A percentile compares a stretch with the other conserved stretches of the same genome.
Evolutionary conservation across 176 grass and related monocot species (phyloP).

Genomic region (Aegilops tauschii): DNA sequence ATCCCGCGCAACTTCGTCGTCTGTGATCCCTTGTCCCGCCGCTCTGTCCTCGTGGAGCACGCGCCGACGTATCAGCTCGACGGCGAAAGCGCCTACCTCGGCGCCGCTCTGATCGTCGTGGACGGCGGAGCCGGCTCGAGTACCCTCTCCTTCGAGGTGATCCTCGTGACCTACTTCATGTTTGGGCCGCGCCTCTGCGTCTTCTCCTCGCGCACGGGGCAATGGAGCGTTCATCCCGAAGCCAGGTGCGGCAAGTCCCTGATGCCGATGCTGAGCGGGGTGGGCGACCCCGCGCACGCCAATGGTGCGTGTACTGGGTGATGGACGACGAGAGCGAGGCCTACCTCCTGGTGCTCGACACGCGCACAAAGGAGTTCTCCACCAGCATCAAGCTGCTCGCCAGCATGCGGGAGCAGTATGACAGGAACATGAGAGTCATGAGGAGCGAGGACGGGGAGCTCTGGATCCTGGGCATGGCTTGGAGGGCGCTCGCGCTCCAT

Average conservation of each 20-base stretch:
- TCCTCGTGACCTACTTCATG: conserved; percentile 11
- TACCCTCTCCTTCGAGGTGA: conserved; percentile 14
- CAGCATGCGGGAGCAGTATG: neutral
- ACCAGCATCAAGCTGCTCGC: neutral
- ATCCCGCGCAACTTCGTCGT: conserved; percentile 1
- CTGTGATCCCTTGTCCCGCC: conserved; percentile 13
- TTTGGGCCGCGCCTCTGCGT: neutral
- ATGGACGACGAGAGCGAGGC: neutral
- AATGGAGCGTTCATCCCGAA: neutral
- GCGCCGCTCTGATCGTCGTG: conserved; percentile 3
- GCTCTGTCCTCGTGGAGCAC: neutral
- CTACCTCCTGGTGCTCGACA: neutral
- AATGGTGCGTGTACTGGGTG: conserved; percentile 21
- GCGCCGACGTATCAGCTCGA: neutral
- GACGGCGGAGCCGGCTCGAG: neutral
- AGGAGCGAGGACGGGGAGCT: conserved; percentile 13
- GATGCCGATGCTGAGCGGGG: conserved; percentile 1
- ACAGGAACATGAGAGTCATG: neutral
- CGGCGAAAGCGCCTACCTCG: neutral
- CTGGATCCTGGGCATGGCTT: neutral
- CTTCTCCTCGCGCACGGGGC: conserved; percentile 9
- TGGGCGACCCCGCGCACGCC: neutral
- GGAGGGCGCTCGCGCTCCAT: neutral
- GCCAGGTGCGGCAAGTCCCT: neutral
- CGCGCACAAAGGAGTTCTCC: conserved; percentile 21